Evolutionary conservation across 805 yeast genomes (phyloP).

Genomic region (Saccharomycopsis amapae): DNA sequence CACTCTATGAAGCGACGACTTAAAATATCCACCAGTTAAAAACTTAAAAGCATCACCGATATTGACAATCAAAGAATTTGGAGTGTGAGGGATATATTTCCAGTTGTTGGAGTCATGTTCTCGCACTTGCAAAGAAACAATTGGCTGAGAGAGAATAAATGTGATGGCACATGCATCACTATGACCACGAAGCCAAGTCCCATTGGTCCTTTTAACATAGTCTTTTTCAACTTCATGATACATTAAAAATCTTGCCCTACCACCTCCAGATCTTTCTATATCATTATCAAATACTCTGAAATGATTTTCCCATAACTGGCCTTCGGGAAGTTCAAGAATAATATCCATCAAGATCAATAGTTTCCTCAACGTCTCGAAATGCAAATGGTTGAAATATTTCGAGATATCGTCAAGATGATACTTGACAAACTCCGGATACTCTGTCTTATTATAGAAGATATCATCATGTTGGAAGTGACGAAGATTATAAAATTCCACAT

Average conservation of each 20-base stretch:
- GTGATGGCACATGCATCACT: constrained; percentile 38
- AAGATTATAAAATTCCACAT: constrained; percentile 39
- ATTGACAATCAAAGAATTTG: constrained; percentile 31
- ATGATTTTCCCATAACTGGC: constrained; percentile 33
- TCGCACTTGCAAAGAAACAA: constrained; percentile 28
- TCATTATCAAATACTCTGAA: constrained; percentile 32
- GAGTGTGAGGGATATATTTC: constrained; percentile 22
- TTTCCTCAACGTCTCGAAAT: constrained; percentile 32
- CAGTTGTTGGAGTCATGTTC: constrained; percentile 24
- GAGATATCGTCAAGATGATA: constrained; percentile 36
- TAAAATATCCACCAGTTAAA: constrained; percentile 40
- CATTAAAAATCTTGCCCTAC: constrained; percentile 33
- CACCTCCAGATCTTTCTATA: constrained; percentile 32
- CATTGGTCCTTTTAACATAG: constrained; percentile 29
- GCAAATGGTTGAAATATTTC: constrained; percentile 34
- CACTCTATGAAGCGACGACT: constrained; percentile 40
- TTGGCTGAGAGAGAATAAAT: constrained; percentile 36
- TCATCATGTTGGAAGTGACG: constrained; percentile 34
- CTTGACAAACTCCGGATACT: constrained; percentile 36
- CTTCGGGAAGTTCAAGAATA: constrained; percentile 41
- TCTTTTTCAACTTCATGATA: constrained; percentile 32
- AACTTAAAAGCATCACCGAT: constrained; percentile 37
- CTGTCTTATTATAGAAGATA: constrained; percentile 23
- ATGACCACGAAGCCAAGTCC: constrained; percentile 42
- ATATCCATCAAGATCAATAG: constrained; percentile 37